Base-by-base conservation (phyloP, 192 early-diverging fungal genomes). In the Borealophlyctis nickersoniae region DNA sequence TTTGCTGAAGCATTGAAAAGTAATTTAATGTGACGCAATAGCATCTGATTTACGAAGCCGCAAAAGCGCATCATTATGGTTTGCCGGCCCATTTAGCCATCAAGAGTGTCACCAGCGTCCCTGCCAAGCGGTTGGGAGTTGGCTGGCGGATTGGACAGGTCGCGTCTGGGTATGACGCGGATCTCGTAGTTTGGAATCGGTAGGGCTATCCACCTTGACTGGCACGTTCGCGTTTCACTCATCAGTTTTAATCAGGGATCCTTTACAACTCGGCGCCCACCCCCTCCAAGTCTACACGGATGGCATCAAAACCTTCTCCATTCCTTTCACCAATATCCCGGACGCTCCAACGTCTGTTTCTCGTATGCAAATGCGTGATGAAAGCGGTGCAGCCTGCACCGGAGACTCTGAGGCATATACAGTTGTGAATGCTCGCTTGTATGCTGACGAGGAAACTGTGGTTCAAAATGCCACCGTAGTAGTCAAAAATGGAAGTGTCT, bases 221-320 rank as follows among this genome's bases (percentile, higher is more conserved):
- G 35, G 35, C 57, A 19, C 32, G 7, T 26, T 54, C 11, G 11
- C 23, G 11, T 24, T 7, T 24, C 11, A 11, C 52, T 24, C 14
- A 7, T 26, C 11, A 19, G 14, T 7, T 26, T 54, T 24, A 14
- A 31, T 16, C 23, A 80, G 81, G 34, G 68, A 84, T 56, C 91
- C 91, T 3, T 71, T 92, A 3, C 50, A 66, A 3, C 62, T 91
- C 2, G 89, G 88, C 24, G 86, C 91, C 23, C 74, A 84, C 67
- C 91, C 91, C 52, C 63, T 90, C 23, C 76, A 86, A 61, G 89
- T 92, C 9, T 89, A 80, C 63, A 73, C 88, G 45, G 91, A 92
- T 66, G 91, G 91, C 49, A 76, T 81, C 22, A 56, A 77, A 0
- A 84, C 86, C 9, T 53, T 73, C 67, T 56, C 55, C 11, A 24